These are phyloP conservation scores for Bassia scoparia DNA, from an alignment of 148 eudicot genomes.

Conservation along the genomic window DNA sequence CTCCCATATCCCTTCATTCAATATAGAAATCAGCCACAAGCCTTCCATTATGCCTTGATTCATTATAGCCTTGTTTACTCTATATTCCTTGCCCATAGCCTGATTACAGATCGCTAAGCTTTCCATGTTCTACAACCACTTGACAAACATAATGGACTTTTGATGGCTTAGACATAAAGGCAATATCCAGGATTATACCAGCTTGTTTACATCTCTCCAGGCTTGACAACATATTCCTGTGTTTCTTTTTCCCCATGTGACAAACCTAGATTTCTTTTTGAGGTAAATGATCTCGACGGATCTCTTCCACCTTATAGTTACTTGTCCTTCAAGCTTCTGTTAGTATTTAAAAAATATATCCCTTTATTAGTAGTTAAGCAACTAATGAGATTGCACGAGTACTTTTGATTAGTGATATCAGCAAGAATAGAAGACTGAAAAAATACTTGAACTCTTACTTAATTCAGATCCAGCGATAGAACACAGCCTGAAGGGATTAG, in stretches of 20 bases:
- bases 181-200: not conserved
- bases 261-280: not conserved
- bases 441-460: no score
- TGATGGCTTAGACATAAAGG: not conserved
- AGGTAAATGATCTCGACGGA: not conserved
- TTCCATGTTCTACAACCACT: not conserved
- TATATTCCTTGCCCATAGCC: slow-evolving; percentile 5
- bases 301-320: not conserved
- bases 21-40: not conserved
- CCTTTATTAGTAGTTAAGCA: no score
- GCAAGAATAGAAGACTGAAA: no score
- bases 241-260: not conserved
- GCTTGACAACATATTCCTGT: not conserved
- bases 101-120: no score
- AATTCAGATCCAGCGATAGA: no score
- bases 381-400: no score
- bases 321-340: not conserved
- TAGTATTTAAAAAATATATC: no score
- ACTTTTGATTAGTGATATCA: no score
- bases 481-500: no score
- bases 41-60: not conserved
- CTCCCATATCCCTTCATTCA: not conserved
- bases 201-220: not conserved
- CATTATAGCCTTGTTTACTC: not conserved
- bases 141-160: not conserved